phyloP scores from a whole-genome alignment of 2,329 filamentous ascomycete species.

The Teratosphaeria pseudoeucalypti region DNA sequence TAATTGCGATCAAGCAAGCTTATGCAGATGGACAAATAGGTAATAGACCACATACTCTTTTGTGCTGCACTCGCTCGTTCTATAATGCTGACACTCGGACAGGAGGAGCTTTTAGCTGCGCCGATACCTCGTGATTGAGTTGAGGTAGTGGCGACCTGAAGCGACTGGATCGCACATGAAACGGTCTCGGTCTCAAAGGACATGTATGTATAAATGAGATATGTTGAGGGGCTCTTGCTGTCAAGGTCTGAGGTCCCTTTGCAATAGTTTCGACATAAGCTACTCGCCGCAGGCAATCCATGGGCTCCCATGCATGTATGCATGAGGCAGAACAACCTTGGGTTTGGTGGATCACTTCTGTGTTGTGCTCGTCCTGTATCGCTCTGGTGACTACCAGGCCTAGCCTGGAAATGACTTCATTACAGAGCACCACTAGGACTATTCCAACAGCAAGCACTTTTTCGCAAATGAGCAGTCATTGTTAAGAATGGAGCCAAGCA shows the following conservation, averaged over 20 bases:
- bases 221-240: neutral
- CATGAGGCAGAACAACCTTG: too few species aligned
- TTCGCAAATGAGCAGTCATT: too few species aligned
- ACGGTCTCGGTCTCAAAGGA: neutral
- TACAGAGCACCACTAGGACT: too few species aligned
- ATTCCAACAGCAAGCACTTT: too few species aligned
- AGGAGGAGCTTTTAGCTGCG: conserved; percentile 38
- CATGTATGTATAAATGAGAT: neutral
- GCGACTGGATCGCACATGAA: neutral
- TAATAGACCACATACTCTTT: conserved; percentile 1
- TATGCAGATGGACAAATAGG: conserved; percentile 40
- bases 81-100: neutral
- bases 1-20: conserved; percentile 42
- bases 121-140: conserved; percentile 30
- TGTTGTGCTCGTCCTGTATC: too few species aligned
- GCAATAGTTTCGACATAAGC: too few species aligned
- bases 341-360: too few species aligned
- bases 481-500: neutral
- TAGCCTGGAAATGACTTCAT: too few species aligned
- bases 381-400: too few species aligned
- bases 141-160: neutral
- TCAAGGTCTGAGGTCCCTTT: neutral
- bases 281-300: too few species aligned
- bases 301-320: too few species aligned
- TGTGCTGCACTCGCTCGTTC: neutral